Conservation (phyloP, 805 yeast species). For the Teunomyces panamensis region DNA sequence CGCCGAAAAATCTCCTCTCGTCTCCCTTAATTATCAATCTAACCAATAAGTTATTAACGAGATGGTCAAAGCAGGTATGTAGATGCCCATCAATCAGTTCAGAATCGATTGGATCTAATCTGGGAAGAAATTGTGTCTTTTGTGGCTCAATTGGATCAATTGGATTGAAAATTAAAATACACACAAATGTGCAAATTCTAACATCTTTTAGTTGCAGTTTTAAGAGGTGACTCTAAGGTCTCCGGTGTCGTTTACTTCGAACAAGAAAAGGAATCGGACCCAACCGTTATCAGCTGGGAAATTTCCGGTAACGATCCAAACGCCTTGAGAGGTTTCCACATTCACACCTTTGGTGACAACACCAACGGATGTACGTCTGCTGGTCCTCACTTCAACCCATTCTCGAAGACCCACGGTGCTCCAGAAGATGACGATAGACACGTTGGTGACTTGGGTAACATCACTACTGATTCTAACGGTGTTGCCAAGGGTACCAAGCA, state of each 20-base stretch:
- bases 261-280: conserved; percentile 74
- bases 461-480: conserved; percentile 83
- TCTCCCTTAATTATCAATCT: not conserved
- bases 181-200: conserved; percentile 12
- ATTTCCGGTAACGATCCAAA: conserved; percentile 85
- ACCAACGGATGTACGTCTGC: conserved; percentile 99
- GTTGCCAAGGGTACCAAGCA: conserved; percentile 86
- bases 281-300: conserved; percentile 86
- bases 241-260: conserved; percentile 85
- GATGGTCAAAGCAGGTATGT: conserved; percentile 69
- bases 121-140: not conserved
- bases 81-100: not conserved
- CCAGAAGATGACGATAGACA: conserved; percentile 81
- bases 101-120: not conserved
- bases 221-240: conserved; percentile 92
- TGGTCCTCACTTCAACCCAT: conserved; percentile 96
- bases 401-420: conserved; percentile 85
- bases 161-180: not conserved
- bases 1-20: not conserved
- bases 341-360: conserved; percentile 97
- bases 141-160: not conserved
- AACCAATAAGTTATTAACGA: conserved; percentile 14
- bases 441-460: conserved; percentile 96
- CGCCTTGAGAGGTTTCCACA: conserved; percentile 94
- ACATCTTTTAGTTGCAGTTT: conserved; percentile 69